phyloP scores from a whole-genome alignment of 2,329 filamentous ascomycete genomes.

The Acrocalymma vagum region DNA sequence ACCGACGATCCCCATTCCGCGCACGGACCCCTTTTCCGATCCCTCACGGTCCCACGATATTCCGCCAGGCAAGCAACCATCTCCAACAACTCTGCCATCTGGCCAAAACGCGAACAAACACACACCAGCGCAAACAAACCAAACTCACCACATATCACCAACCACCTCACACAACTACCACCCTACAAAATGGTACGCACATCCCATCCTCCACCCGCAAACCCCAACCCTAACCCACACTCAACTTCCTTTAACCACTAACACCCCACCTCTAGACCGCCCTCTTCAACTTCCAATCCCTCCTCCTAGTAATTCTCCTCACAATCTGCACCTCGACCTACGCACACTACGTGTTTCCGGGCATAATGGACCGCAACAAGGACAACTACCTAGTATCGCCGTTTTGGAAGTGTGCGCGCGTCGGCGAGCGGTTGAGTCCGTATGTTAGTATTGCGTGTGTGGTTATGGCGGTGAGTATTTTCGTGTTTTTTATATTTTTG shows the following conservation, averaged over 20 bases:
- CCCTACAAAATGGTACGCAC: slow-evolving; percentile 19
- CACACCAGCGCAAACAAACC: slow-evolving; percentile 12
- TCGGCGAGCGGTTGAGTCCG: slow-evolving; percentile 92
- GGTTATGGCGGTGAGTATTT: slow-evolving; percentile 79
- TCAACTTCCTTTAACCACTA: slow-evolving; percentile 1
- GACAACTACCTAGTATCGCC: slow-evolving; percentile 81
- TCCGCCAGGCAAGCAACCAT: too few species aligned
- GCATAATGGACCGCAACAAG: slow-evolving; percentile 92
- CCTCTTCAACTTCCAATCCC: slow-evolving; percentile 98
- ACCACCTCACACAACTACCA: background rate
- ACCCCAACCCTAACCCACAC: background rate
- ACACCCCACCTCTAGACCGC: slow-evolving; percentile 71
- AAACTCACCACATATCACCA: background rate
- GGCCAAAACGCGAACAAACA: too few species aligned
- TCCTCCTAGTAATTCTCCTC: slow-evolving; percentile 91
- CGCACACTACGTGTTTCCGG: slow-evolving; percentile 86
- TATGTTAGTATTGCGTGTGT: slow-evolving; percentile 96
- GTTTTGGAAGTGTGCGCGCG: slow-evolving; percentile 94
- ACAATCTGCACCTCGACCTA: slow-evolving; percentile 97
- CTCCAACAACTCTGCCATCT: too few species aligned
- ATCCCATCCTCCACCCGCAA: background rate
- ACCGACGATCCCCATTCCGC: slow-evolving; percentile 5
- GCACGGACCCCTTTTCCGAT: slow-evolving; percentile 13
- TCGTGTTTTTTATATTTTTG: slow-evolving; percentile 16
- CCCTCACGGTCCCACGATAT: slow-evolving; percentile 3